These are phyloP conservation scores for Phalaenopsis equestris DNA, from an alignment of 106 monocot species.

Conservation along the genomic window DNA sequence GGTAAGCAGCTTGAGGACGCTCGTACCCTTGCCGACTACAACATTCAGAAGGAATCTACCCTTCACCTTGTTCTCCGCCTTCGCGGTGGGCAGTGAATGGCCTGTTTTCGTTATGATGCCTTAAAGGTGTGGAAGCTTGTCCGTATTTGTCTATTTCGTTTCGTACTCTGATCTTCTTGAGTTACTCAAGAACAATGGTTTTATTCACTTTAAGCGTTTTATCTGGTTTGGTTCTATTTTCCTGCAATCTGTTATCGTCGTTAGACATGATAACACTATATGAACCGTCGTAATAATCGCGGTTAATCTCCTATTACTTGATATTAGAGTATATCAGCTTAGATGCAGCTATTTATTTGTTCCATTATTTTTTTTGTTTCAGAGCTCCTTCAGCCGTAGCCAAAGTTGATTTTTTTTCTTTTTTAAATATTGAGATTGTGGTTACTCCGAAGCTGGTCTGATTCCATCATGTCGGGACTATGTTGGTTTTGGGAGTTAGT, in stretches of 20 bases:
- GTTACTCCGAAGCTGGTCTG: too few species aligned
- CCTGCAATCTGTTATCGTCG: neutral
- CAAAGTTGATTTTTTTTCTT: too few species aligned
- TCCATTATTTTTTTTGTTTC: neutral
- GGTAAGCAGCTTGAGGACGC: slow-evolving; percentile 10
- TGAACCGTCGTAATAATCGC: neutral
- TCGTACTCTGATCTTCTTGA: too few species aligned
- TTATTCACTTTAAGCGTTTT: too few species aligned
- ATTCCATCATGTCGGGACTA: too few species aligned
- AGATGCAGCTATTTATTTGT: neutral
- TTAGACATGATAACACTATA: neutral
- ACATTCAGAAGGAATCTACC: slow-evolving; percentile 10
- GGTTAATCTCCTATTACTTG: neutral
- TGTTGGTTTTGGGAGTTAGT: too few species aligned
- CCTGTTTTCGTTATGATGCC: neutral
- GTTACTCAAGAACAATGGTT: too few species aligned
- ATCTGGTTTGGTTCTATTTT: neutral
- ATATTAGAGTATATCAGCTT: neutral
- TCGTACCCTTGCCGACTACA: slow-evolving; percentile 7
- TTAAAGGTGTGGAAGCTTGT: neutral
- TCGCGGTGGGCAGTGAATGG: neutral
- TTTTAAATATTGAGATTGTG: too few species aligned
- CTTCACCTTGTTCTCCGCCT: slow-evolving; percentile 9
- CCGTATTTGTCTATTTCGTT: neutral
- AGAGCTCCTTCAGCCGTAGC: too few species aligned